Evolutionary conservation across 164 flowering plant genomes (phyloP).

Genomic region (Litsea cubeba): DNA sequence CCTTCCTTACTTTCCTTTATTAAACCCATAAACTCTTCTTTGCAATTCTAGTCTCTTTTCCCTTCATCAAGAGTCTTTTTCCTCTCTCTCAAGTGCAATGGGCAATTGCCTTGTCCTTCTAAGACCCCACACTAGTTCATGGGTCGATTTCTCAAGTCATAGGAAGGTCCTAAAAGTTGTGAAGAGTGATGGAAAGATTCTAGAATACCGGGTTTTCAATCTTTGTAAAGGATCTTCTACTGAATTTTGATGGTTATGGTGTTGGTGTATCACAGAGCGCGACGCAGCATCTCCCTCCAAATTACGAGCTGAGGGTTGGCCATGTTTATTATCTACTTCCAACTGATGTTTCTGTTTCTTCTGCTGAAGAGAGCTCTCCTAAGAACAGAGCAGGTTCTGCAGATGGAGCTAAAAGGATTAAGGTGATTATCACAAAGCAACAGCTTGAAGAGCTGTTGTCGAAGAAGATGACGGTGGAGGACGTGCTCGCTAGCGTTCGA

Average conservation of each 20-base stretch:
- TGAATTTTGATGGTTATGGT: slow-evolving; percentile 13
- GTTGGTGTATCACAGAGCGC: slow-evolving; percentile 15
- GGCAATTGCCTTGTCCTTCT: slow-evolving; percentile 20
- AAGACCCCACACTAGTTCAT: neutral
- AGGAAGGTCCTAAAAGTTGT: slow-evolving; percentile 17
- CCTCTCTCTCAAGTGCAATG: slow-evolving; percentile 14
- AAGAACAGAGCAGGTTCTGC: neutral
- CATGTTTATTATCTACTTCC: slow-evolving; percentile 24
- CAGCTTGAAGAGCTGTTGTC: slow-evolving; percentile 40
- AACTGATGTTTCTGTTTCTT: no score
- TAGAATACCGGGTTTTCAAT: slow-evolving; percentile 21
- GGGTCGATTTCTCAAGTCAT: neutral
- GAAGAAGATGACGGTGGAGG: slow-evolving; percentile 30
- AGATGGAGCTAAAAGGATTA: slow-evolving; percentile 26
- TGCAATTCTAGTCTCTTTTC: neutral
- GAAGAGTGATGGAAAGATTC: slow-evolving; percentile 26
- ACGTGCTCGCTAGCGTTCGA: slow-evolving; percentile 12
- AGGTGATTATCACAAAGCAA: slow-evolving; percentile 40
- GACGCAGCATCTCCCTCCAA: slow-evolving; percentile 21
- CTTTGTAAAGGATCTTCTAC: slow-evolving; percentile 28
- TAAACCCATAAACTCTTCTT: neutral
- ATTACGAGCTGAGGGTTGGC: slow-evolving; percentile 29
- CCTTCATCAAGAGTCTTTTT: neutral
- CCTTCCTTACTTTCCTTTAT: neutral
- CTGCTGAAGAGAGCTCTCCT: neutral